phyloP scores from a whole-genome alignment of 2,329 filamentous ascomycete species.

The Microsporum canis region DNA sequence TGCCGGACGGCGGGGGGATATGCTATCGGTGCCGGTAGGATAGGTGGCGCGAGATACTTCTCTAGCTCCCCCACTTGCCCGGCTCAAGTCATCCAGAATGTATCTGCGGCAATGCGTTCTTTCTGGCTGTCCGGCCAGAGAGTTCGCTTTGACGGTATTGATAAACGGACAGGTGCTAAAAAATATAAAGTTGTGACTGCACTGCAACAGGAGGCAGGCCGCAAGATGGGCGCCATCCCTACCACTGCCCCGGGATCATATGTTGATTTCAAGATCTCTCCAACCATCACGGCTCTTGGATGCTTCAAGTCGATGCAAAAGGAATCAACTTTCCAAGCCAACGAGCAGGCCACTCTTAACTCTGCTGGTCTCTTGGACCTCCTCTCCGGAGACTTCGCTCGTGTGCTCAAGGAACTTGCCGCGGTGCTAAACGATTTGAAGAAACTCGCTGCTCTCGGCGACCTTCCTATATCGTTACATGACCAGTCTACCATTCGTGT shows the following conservation, averaged over 20 bases:
- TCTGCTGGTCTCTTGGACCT: conserved; percentile 73
- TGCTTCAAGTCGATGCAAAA: conserved; percentile 43
- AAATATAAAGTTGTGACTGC: conserved; percentile 66
- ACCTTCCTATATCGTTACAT: conserved; percentile 68
- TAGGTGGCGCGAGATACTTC: conserved; percentile 72
- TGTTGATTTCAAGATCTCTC: conserved; percentile 79
- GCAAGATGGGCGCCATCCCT: conserved; percentile 50
- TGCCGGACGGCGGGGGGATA: conserved; percentile 87
- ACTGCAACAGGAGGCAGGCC: conserved; percentile 60
- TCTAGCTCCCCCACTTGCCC: conserved; percentile 75
- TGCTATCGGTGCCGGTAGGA: conserved; percentile 54
- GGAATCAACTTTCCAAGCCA: conserved; percentile 20
- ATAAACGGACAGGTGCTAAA: conserved; percentile 57
- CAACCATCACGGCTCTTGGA: conserved; percentile 78
- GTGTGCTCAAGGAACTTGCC: conserved; percentile 72
- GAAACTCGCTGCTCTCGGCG: conserved; percentile 62
- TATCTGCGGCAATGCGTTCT: conserved; percentile 82
- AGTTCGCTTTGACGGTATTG: conserved; percentile 70
- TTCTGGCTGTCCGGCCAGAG: conserved; percentile 89
- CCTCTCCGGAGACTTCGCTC: conserved; percentile 77
- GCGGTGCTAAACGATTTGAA: conserved; percentile 71
- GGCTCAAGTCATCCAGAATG: conserved; percentile 85
- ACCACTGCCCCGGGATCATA: conserved; percentile 58
- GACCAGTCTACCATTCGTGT: conserved; percentile 59
- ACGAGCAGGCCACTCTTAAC: conserved; percentile 55